Evolutionary conservation across 2,329 filamentous ascomycete species (phyloP).

Genomic region (Helotiales sp.): DNA sequence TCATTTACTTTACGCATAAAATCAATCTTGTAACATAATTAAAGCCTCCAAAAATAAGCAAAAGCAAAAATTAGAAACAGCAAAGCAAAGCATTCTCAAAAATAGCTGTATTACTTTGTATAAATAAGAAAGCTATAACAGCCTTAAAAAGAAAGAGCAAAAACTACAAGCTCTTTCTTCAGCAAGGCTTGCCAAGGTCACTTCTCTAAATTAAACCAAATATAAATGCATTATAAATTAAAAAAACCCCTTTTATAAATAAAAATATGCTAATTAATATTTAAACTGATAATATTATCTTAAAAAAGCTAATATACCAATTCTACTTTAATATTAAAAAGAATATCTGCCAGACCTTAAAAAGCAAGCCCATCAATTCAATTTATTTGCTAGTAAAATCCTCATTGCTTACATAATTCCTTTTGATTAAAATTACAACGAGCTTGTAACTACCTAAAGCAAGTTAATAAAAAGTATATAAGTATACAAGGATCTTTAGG

Average conservation of each 20-base stretch:
- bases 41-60: neutral
- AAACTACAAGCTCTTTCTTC: slow-evolving; percentile 9
- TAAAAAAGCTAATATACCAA: slow-evolving; percentile 13
- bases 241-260: slow-evolving; percentile 2
- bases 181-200: slow-evolving; percentile 5
- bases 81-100: slow-evolving; percentile 11
- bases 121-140: slow-evolving; percentile 8
- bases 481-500: slow-evolving; percentile 9
- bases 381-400: slow-evolving; percentile 11
- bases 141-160: slow-evolving; percentile 10
- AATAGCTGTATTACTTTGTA: slow-evolving; percentile 1
- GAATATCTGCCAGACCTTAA: slow-evolving; percentile 5
- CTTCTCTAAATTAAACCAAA: too few species aligned
- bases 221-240: slow-evolving; percentile 13
- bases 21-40: neutral
- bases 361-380: slow-evolving; percentile 12
- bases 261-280: slow-evolving; percentile 13
- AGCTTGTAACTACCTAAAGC: slow-evolving; percentile 10
- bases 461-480: slow-evolving; percentile 9
- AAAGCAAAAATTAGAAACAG: slow-evolving; percentile 6
- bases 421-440: slow-evolving; percentile 11
- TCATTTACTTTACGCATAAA: slow-evolving; percentile 14
- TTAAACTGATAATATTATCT: slow-evolving; percentile 11
- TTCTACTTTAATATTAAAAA: slow-evolving; percentile 12
- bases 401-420: slow-evolving; percentile 4